These are phyloP conservation scores for Lentinula detonsa DNA, from an alignment of 768 basidiomycete genomes.

Conservation along the genomic window DNA sequence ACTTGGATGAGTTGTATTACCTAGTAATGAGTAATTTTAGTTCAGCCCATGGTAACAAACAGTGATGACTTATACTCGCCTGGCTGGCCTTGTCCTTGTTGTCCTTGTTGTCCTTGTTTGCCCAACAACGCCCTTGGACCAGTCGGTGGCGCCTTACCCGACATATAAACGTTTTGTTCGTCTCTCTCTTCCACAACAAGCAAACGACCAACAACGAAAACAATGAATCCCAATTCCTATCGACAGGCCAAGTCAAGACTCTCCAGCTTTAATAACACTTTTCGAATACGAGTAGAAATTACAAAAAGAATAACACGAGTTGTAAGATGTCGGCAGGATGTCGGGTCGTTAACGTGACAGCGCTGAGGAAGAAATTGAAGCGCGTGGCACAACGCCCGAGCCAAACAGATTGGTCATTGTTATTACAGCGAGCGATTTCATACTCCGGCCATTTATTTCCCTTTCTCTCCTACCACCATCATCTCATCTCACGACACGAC, in stretches of 20 bases:
- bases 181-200: neutral
- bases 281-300: neutral
- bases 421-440: neutral
- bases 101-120: neutral
- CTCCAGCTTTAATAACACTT: neutral
- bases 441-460: neutral
- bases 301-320: neutral
- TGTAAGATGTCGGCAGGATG: neutral
- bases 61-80: neutral
- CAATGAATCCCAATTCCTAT: neutral
- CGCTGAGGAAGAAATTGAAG: neutral
- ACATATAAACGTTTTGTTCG: neutral
- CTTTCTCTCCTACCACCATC: conserved; percentile 2
- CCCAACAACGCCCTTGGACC: conserved; percentile 4
- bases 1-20: neutral
- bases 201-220: neutral
- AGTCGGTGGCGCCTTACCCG: conserved; percentile 7
- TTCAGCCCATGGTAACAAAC: neutral
- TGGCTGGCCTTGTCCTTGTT: neutral
- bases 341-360: neutral
- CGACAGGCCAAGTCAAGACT: neutral
- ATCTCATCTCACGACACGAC: neutral
- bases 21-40: neutral
- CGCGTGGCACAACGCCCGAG: neutral
- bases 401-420: neutral